Evolutionary conservation across 129 eudicot genomes (phyloP).

Genomic region (Dittrichia graveolens): DNA sequence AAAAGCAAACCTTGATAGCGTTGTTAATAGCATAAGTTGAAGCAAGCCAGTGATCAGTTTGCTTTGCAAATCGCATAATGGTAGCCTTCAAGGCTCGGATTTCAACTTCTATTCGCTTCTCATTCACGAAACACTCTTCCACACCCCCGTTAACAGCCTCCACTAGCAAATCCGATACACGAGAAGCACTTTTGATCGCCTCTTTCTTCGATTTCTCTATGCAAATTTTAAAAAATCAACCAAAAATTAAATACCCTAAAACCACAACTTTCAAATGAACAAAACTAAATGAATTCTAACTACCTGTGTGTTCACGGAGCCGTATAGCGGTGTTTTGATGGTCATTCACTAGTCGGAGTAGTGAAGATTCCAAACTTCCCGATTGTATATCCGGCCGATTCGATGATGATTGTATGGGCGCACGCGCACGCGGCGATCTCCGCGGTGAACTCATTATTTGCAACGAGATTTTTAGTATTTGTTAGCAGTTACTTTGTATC

Average conservation of each 20-base stretch:
- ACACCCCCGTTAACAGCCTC: conserved; percentile 84
- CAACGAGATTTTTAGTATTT: background rate
- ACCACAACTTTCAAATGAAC: background rate
- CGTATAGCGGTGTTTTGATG: conserved; percentile 52
- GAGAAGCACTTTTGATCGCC: conserved; percentile 55
- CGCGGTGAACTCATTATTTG: conserved; percentile 32
- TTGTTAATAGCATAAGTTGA: conserved; percentile 77
- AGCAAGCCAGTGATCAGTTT: conserved; percentile 83
- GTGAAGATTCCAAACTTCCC: conserved; percentile 60
- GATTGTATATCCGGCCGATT: conserved; percentile 38
- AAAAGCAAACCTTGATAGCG: conserved; percentile 65
- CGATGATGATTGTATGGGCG: conserved; percentile 26
- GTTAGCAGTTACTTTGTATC: conserved; percentile 17
- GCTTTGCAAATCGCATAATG: conserved; percentile 55
- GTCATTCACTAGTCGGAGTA: conserved; percentile 57
- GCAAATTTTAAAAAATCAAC: background rate
- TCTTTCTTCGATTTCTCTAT: conserved; percentile 86
- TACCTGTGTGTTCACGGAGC: conserved; percentile 77
- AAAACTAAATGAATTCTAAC: background rate
- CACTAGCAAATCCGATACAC: conserved; percentile 75
- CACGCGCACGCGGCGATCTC: conserved; percentile 24
- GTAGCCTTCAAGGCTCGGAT: conserved; percentile 66
- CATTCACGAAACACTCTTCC: conserved; percentile 69
- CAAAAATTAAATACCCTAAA: conserved; percentile 14
- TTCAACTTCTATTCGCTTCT: conserved; percentile 85